Conservation (phyloP, 2,329 filamentous ascomycete species). For the Penicillium rolfsii region DNA sequence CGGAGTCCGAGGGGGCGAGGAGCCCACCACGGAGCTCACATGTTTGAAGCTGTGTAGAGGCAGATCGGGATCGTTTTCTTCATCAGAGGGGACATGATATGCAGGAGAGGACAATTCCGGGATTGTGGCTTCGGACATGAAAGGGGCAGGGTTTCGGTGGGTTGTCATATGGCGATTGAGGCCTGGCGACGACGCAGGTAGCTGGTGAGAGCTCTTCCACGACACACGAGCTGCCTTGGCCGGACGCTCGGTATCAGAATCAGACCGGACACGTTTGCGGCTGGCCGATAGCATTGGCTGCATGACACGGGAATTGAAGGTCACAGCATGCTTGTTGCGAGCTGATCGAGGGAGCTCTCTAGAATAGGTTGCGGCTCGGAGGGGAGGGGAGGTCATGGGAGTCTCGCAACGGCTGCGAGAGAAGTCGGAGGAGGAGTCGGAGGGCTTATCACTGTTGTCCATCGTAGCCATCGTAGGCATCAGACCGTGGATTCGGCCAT, state of each 20-base stretch:
- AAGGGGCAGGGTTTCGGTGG: conserved; percentile 77
- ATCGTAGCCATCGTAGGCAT: conserved; percentile 75
- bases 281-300: conserved; percentile 53
- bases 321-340: conserved; percentile 49
- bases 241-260: conserved; percentile 56
- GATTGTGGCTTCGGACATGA: conserved; percentile 73
- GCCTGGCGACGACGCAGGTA: conserved; percentile 85
- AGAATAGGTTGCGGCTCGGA: conserved; percentile 81
- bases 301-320: conserved; percentile 48
- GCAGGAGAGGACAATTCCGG: conserved; percentile 62
- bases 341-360: conserved; percentile 70
- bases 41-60: conserved; percentile 56
- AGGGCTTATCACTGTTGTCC: conserved; percentile 77
- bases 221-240: conserved; percentile 64
- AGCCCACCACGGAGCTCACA: conserved; percentile 60
- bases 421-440: conserved; percentile 82
- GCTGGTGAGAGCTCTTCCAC: conserved; percentile 76
- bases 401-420: conserved; percentile 62
- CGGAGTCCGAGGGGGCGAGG: conserved; percentile 87
- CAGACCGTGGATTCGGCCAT: conserved; percentile 84
- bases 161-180: conserved; percentile 74
- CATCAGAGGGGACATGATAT: conserved; percentile 54
- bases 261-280: conserved; percentile 73
- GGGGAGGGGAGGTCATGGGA: conserved; percentile 76
- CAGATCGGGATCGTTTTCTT: conserved; percentile 82